phyloP scores from a whole-genome alignment of 768 basidiomycete species.

The Amanita muscaria region DNA sequence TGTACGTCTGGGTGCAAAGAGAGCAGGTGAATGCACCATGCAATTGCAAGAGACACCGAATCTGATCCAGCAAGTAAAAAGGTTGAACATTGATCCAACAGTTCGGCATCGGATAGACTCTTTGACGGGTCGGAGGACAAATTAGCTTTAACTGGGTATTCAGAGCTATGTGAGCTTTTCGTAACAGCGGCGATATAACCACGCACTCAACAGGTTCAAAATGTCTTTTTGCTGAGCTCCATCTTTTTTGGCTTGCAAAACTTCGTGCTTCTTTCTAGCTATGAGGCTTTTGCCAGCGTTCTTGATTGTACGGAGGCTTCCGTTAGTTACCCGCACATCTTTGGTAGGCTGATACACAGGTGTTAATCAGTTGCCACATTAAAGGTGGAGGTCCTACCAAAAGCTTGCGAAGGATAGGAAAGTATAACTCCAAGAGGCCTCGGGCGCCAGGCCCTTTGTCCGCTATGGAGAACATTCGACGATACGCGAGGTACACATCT shows the following conservation, averaged over 20 bases:
- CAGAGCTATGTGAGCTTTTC: slow-evolving; percentile 2
- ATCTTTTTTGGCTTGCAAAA: slow-evolving; percentile 26
- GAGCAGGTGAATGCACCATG: slow-evolving; percentile 52
- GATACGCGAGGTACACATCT: slow-evolving; percentile 39
- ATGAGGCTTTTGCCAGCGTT: slow-evolving; percentile 35
- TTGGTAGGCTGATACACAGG: slow-evolving; percentile 30
- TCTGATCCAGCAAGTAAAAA: slow-evolving; percentile 61
- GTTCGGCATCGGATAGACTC: slow-evolving; percentile 48
- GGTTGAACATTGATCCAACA: slow-evolving; percentile 58
- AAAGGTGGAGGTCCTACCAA: slow-evolving; percentile 27
- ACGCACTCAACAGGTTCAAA: slow-evolving; percentile 39
- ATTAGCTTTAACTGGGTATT: slow-evolving; percentile 48
- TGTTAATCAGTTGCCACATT: background rate
- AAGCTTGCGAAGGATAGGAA: slow-evolving; percentile 36
- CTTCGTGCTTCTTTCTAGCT: slow-evolving; percentile 29
- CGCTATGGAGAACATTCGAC: slow-evolving; percentile 39
- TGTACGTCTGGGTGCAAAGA: slow-evolving; percentile 47
- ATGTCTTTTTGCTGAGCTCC: slow-evolving; percentile 32
- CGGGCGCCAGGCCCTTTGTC: slow-evolving; percentile 35
- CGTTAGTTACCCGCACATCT: slow-evolving; percentile 27
- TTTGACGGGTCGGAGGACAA: slow-evolving; percentile 34
- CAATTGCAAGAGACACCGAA: slow-evolving; percentile 44
- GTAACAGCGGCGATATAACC: background rate
- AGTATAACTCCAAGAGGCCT: slow-evolving; percentile 34
- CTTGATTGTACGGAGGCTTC: slow-evolving; percentile 31